Evolutionary conservation across 2,329 filamentous ascomycete species (phyloP), one percentile per base, ranked within the genome.

Genomic region (Colletotrichum somersetense): DNA sequence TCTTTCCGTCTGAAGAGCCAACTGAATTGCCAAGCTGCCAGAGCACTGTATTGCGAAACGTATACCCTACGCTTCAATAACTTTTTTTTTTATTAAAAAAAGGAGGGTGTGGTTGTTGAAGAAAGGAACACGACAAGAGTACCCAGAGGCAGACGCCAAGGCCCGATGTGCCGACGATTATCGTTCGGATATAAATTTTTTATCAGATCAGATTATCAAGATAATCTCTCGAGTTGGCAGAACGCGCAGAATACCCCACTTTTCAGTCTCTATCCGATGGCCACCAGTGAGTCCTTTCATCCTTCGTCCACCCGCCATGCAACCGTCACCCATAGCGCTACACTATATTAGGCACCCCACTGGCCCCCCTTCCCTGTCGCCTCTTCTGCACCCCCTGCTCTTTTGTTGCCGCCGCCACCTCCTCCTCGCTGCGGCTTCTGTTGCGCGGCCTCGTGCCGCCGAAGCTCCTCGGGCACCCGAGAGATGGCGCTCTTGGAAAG

Each of bases 371-470:
- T 67, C 20, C 69, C 69, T 58, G 68, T 62, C 35, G 69, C 42
- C 59, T 72, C 65, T 46, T 72, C 69, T 63, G 48, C 68, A 44
- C 58, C 69, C 62, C 69, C 65, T 56, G 64, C 83, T 84, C 1
- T 72, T 20, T 63, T 64, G 48, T 23, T 30, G 18, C 42, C 42
- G 18, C 40, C 40, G 14, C 40, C 40, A 2, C 52, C 52, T 12
- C 48, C 52, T n/a, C 71, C 68, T 71, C 68, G 55, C 23, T 53
- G 61, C 40, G 91, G 91, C 81, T 93, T 96, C 78, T 95, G 93
- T 83, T 97, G 95, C n/a, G 95, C 93, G 1, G 93, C 92, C 82
- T 97, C 94, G 79, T 98, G 95, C 76, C 95, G 91, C 78, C 93
- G 88, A 76, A 98, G 82, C 82, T 98, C 96, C 75, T 99, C 96